Evolutionary conservation across 2,329 filamentous ascomycete species (phyloP), one percentile per base, ranked within the genome.

Genomic region (Lasiodiplodia theobromae): DNA sequence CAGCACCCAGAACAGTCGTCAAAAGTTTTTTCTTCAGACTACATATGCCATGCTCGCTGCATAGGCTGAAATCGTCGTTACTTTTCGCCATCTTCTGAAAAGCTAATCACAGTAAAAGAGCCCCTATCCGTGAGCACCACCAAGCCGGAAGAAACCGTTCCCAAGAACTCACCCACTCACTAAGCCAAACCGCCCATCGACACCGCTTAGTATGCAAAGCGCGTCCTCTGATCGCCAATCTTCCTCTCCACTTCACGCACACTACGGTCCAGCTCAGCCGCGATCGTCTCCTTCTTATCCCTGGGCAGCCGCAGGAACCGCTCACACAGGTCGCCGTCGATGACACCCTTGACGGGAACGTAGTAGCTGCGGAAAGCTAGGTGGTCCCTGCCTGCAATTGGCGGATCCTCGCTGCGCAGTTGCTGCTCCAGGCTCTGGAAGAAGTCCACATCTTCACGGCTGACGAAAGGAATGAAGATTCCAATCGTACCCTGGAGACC

Each of bases 241-340:
- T 97, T 97, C 76, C 96, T 90, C 85, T 99, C 96, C 76, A 99
- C 96, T 81, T 98, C 93, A 74, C 93, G 84, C 67, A 97, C 90
- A 52, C 92, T 95, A 69, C 96, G 90, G 80, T 98, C 96, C 73
- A 98, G 81, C 80, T 98, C 95, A 63, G 88, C 94, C 2, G 95
- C 95, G 83, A 99, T 97, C 88, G 94, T 94, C 81, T 93, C 90
- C 85, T 97, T 97, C 84, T 93, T 94, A 75, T 97, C 95, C 73
- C 90, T 91, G 31, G 91, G 87, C 70, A 99, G 84, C 69, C 96
- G 82, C 69, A 93, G 88, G 81, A 93, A 99, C 73, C 94, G 88
- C 84, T 99, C 96, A 75, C 96, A 97, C 51, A 99, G 84, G 81
- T 99, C 96, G 34, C 96, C 96, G 80, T 99, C 96, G 74, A 99